A percentile compares a stretch with the other conserved stretches of the same genome.
These are phyloP conservation scores for Nitzschia sp. DNA, from an alignment of 108 stramenopile species.

Conservation along the genomic window DNA sequence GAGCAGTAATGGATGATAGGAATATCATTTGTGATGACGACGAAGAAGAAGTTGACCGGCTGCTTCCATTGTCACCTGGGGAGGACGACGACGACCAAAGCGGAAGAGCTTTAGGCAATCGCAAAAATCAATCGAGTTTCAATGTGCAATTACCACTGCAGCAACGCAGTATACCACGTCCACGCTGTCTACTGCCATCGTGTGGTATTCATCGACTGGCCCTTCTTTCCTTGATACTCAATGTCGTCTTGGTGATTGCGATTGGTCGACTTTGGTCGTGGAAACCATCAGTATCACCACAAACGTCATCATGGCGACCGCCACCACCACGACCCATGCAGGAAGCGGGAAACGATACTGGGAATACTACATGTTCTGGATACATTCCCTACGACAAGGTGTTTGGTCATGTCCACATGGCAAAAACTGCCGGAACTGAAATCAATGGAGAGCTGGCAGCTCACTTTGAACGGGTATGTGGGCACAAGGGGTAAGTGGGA, in stretches of 20 bases:
- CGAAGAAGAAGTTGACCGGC: background rate
- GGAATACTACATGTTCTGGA: background rate
- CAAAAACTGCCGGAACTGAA: conserved; percentile 42
- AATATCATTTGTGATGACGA: background rate
- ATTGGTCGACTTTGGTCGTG: too few relatives aligned
- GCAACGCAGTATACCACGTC: too few relatives aligned
- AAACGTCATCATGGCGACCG: background rate
- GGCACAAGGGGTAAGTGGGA: conserved; percentile 37
- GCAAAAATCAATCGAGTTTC: background rate
- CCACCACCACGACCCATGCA: background rate
- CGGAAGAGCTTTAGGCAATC: background rate
- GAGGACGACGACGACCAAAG: background rate
- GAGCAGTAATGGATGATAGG: background rate
- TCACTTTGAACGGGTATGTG: conserved; percentile 45
- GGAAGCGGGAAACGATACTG: background rate
- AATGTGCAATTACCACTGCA: background rate
- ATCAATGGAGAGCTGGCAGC: conserved; percentile 42
- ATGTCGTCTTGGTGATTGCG: too few relatives aligned
- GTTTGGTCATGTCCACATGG: conserved; percentile 43
- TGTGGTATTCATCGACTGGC: too few relatives aligned
- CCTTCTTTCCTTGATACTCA: too few relatives aligned
- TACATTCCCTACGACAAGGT: background rate
- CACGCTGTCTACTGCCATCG: too few relatives aligned
- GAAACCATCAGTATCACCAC: too few relatives aligned
- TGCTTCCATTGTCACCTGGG: background rate